Evolutionary conservation across 495 filamentous ascomycete species (phyloP), one percentile per base, ranked within the genome.

Genomic region (Recurvomyces mirabilis): DNA sequence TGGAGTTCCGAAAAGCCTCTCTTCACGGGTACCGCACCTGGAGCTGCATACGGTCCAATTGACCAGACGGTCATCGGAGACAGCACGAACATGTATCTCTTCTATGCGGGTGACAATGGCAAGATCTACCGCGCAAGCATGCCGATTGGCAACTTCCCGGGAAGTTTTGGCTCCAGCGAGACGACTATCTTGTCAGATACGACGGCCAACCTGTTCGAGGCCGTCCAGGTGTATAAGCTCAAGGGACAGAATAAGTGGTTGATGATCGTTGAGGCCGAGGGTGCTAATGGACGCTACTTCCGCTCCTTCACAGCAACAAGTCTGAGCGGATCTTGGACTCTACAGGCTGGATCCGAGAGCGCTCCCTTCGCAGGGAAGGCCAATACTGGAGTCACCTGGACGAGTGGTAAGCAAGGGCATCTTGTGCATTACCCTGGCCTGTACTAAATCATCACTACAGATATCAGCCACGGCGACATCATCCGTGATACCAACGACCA

Each of bases 51-150:
- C 1, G 70, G 72, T 1, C 46, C 55, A 11, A 74, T 80, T 54
- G 76, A 79, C 53, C 73, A 75, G 58, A 68, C 74, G 0, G 42
- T 80, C 45, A 78, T 80, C 49, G 71, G 67, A 40, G 77, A 79
- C 59, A 54, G 52, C 38, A 58, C 53, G 2, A 65, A 67, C 49
- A 76, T 77, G 68, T 78, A 77, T 47, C 66, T 79, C 0, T 81
- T 79, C 67, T 81, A 77, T 38, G 65, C 70, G 0, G 77, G 74
- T 4, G 77, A 81, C 49, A 73, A 81, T 46, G 77, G 75, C 58
- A 71, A 68, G 34, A 73, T 81, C 54, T 81, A 79, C 61, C 68
- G 74, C 4, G 45, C 73, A n/a, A 68, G 62, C 41, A 79, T 77
- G 71, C 63, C 75, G n/a, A 68, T 78, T 42, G 60, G 46, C 15